phyloP scores from a whole-genome alignment of 2,329 filamentous ascomycete genomes.

The Paracorniculantispora psalliotae region DNA sequence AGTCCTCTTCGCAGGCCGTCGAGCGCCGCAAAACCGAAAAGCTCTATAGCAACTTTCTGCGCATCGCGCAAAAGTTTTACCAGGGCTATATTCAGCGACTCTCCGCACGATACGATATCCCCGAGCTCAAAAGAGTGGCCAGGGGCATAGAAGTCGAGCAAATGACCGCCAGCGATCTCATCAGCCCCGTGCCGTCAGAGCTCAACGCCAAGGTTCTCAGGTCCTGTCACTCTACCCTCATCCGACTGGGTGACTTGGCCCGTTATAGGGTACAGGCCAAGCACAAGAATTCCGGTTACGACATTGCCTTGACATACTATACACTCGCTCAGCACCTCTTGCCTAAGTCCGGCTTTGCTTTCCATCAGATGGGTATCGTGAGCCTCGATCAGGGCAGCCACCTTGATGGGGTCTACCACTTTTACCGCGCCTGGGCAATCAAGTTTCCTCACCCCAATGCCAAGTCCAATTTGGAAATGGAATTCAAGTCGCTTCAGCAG shows the following conservation, averaged over 20 bases:
- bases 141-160: conserved; percentile 37
- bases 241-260: conserved; percentile 84
- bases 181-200: conserved; percentile 40
- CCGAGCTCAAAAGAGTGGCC: conserved; percentile 42
- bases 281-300: conserved; percentile 70
- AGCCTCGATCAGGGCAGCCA: conserved; percentile 73
- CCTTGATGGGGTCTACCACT: conserved; percentile 80
- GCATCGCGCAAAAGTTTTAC: conserved; percentile 84
- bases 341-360: conserved; percentile 72
- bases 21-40: conserved; percentile 74
- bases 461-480: conserved; percentile 68
- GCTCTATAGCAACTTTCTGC: conserved; percentile 78
- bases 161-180: conserved; percentile 38
- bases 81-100: conserved; percentile 77
- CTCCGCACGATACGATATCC: conserved; percentile 53
- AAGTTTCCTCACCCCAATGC: conserved; percentile 71
- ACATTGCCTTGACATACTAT: conserved; percentile 79
- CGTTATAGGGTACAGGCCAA: conserved; percentile 76
- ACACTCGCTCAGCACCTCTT: conserved; percentile 72
- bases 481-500: conserved; percentile 58
- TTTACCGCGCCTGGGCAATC: conserved; percentile 77
- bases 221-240: conserved; percentile 77
- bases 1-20: conserved; percentile 48
- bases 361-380: conserved; percentile 89
- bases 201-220: conserved; percentile 58